These are phyloP conservation scores for Stachybotrys elegans DNA, from an alignment of 2,329 filamentous ascomycete species.

Conservation along the genomic window DNA sequence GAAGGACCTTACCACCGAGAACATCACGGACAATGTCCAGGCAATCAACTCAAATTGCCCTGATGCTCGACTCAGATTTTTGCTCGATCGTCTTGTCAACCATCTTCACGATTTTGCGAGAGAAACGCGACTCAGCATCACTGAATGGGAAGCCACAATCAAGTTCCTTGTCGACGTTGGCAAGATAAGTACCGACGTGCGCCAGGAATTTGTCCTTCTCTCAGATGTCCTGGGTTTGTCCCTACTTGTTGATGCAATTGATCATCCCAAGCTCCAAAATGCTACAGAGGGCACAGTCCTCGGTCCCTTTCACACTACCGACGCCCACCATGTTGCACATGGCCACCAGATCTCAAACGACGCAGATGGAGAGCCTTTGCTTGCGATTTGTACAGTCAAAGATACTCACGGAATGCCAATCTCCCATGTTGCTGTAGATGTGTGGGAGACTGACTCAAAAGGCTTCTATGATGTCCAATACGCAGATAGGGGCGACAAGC, in stretches of 20 bases:
- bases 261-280: constrained; percentile 65
- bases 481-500: constrained; percentile 43
- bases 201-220: constrained; percentile 70
- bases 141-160: constrained; percentile 69
- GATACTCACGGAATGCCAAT: constrained; percentile 58
- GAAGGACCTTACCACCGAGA: constrained; percentile 61
- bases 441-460: constrained; percentile 74
- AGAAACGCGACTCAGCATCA: constrained; percentile 65
- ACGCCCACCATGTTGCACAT: constrained; percentile 48
- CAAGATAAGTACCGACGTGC: constrained; percentile 62
- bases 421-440: constrained; percentile 60
- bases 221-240: constrained; percentile 71
- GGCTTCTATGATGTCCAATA: constrained; percentile 76
- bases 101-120: constrained; percentile 74
- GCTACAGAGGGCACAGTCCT: constrained; percentile 74
- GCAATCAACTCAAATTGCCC: constrained; percentile 63
- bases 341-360: constrained; percentile 60
- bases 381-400: constrained; percentile 62
- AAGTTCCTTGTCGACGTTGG: constrained; percentile 64
- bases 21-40: constrained; percentile 69
- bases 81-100: constrained; percentile 64
- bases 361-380: constrained; percentile 57
- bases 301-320: constrained; percentile 75
- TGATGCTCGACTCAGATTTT: constrained; percentile 58
- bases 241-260: constrained; percentile 69